These are phyloP conservation scores for Crithidia fasciculata DNA, from an alignment of 208 protist species.

Conservation along the genomic window DNA sequence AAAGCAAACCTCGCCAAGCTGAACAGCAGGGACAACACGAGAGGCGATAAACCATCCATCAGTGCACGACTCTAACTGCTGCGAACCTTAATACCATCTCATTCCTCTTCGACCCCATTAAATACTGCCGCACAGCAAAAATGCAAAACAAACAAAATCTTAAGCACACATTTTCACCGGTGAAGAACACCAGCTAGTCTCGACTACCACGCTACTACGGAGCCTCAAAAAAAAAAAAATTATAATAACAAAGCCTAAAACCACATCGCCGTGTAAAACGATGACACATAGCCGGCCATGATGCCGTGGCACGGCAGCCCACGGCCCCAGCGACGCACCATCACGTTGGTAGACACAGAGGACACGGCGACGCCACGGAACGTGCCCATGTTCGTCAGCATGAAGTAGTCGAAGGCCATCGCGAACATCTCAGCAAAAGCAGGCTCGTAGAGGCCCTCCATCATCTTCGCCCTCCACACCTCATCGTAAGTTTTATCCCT, in stretches of 20 bases:
- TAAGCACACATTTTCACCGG: too few species aligned
- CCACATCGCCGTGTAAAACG: neutral
- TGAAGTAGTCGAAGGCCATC: slow-evolving; percentile 10
- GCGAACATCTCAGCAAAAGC: neutral
- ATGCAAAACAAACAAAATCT: too few species aligned
- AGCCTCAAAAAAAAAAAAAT: neutral
- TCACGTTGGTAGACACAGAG: slow-evolving; percentile 7
- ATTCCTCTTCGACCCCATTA: too few species aligned
- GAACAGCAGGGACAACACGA: too few species aligned
- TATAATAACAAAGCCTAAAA: neutral
- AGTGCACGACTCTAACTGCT: too few species aligned
- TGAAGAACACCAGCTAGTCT: too few species aligned
- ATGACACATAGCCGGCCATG: neutral
- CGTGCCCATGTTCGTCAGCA: slow-evolving; percentile 3
- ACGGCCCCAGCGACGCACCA: slow-evolving; percentile 10
- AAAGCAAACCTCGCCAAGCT: too few species aligned
- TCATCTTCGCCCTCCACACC: neutral
- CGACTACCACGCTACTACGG: too few species aligned
- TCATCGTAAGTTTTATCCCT: neutral
- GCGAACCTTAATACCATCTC: too few species aligned
- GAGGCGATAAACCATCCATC: too few species aligned
- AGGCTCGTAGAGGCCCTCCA: neutral
- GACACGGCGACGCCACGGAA: slow-evolving; percentile 5
- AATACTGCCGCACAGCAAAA: too few species aligned
- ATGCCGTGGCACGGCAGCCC: slow-evolving; percentile 11